Percentiles rank a stretch among this genome's conserved stretches.
phyloP scores from a whole-genome alignment of 306 rosid species.

The Prunus mira region DNA sequence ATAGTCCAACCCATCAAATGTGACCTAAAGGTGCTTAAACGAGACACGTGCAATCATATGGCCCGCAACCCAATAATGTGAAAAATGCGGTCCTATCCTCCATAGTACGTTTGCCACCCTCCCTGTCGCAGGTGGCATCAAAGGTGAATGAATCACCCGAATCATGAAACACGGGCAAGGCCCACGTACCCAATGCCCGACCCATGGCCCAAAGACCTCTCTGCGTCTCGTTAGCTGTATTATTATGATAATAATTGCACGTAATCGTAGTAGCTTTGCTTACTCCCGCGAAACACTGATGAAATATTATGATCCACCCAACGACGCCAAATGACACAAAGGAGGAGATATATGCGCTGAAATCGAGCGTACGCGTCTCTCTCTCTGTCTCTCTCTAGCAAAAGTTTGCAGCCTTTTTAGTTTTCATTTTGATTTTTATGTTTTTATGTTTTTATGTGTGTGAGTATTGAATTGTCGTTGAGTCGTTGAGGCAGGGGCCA shows the following conservation, averaged over 20 bases:
- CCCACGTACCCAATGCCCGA: background rate
- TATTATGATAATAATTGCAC: background rate
- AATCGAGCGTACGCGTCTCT: background rate
- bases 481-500: background rate
- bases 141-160: background rate
- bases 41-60: conserved; percentile 3
- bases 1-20: too few species aligned
- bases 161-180: background rate
- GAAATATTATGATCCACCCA: background rate
- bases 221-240: too few species aligned
- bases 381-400: background rate
- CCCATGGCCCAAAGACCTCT: background rate
- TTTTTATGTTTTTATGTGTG: background rate
- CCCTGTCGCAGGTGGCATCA: conserved; percentile 7
- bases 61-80: conserved; percentile 14
- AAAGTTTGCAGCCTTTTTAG: background rate
- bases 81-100: background rate
- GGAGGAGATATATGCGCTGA: conserved; percentile 4
- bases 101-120: background rate
- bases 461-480: background rate
- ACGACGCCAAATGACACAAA: background rate
- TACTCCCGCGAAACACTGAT: conserved; percentile 14
- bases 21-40: background rate
- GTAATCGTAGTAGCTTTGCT: background rate
- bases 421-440: background rate